Conservation (phyloP, 441 rosid species). For the Metrosideros polymorpha region DNA sequence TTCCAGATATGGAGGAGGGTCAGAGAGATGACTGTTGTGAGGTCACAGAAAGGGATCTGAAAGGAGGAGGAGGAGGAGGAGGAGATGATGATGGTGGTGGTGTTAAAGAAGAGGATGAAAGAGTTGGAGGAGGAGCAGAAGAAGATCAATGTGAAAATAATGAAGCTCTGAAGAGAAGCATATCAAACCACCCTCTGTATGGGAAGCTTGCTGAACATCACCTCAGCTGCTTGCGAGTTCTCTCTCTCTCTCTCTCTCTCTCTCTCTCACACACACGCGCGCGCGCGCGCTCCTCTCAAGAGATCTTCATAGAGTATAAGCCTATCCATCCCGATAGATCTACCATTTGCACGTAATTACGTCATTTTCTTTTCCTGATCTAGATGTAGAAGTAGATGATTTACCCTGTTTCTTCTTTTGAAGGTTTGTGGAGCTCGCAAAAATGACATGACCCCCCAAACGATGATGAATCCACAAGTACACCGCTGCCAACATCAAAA, state of each 20-base stretch:
- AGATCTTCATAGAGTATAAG: too few species aligned
- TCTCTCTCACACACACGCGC: not conserved
- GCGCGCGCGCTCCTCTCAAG: too few species aligned
- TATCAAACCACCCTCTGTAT: constrained; percentile 42
- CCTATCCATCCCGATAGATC: not conserved
- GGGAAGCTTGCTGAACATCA: constrained; percentile 30
- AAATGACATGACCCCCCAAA: not conserved
- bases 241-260: not conserved
- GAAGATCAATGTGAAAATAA: not conserved
- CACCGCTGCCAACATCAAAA: not conserved
- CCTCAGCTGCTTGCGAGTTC: constrained; percentile 42
- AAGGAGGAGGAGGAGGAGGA: not conserved
- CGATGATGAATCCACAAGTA: not conserved
- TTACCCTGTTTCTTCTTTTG: not conserved
- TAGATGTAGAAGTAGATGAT: not conserved
- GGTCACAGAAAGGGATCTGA: not conserved
- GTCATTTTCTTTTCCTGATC: not conserved
- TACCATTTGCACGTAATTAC: not conserved
- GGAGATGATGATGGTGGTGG: not conserved
- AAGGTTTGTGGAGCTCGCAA: constrained; percentile 22
- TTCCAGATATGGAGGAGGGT: not conserved
- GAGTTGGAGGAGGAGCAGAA: not conserved
- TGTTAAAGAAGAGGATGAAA: not conserved
- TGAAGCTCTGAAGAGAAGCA: constrained; percentile 30
- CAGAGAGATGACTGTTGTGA: not conserved